These are phyloP conservation scores for Starmerella roubikii DNA, from an alignment of 805 yeast genomes.

Conservation along the genomic window DNA sequence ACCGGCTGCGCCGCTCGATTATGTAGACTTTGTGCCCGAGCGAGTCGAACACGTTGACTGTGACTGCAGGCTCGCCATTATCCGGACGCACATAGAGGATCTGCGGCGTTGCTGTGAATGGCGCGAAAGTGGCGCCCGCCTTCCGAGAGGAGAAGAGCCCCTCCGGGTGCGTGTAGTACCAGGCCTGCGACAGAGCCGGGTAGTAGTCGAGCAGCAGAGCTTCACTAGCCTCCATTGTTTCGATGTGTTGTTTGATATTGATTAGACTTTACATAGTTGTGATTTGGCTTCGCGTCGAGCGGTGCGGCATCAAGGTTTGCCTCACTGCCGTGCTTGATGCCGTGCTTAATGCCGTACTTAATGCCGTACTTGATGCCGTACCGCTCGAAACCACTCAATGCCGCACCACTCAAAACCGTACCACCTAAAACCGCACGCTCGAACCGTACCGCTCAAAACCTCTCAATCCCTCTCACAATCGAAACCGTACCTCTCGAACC, in stretches of 20 bases:
- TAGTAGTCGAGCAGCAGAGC: constrained; percentile 6
- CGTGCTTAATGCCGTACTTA: too few species aligned
- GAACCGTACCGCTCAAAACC: too few species aligned
- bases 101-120: constrained; percentile 19
- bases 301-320: too few species aligned
- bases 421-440: too few species aligned
- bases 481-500: too few species aligned
- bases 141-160: constrained; percentile 5
- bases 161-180: constrained; percentile 4
- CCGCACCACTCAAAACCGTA: too few species aligned
- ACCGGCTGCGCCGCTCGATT: constrained; percentile 37
- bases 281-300: too few species aligned
- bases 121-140: constrained; percentile 4
- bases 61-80: constrained; percentile 33
- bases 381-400: too few species aligned
- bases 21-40: constrained; percentile 35
- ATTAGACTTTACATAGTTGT: background rate
- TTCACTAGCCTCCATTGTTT: constrained; percentile 5
- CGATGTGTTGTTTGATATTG: background rate
- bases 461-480: too few species aligned
- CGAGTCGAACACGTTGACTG: constrained; percentile 37
- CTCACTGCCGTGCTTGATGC: too few species aligned
- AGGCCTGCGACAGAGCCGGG: constrained; percentile 4
- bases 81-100: constrained; percentile 38
- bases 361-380: too few species aligned